Conservation (phyloP, 257 asterid species). For the Penstemon davidsonii region DNA sequence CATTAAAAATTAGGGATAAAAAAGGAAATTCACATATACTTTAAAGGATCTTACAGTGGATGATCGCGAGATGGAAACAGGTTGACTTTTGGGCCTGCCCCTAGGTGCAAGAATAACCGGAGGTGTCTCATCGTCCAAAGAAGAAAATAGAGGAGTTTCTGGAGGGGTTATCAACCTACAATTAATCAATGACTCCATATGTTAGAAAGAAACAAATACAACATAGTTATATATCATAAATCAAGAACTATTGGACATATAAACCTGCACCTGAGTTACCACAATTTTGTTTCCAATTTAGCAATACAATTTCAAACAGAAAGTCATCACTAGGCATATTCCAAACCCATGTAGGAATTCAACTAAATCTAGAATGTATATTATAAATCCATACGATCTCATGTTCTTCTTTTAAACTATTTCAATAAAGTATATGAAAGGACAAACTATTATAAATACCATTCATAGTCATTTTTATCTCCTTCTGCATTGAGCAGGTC, state of each 20-base stretch:
- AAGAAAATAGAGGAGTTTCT: conserved; percentile 88
- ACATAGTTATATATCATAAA: conserved; percentile 9
- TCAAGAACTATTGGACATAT: conserved; percentile 1
- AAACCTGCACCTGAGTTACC: conserved; percentile 21
- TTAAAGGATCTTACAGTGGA: conserved; percentile 58
- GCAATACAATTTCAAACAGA: conserved; percentile 4
- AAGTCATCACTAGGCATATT: conserved; percentile 9
- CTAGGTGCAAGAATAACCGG: conserved; percentile 53
- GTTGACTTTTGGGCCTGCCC: conserved; percentile 93
- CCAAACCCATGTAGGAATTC: background rate
- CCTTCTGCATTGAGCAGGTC: too few species aligned
- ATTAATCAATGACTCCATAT: conserved; percentile 24
- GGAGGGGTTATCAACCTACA: conserved; percentile 96
- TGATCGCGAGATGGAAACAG: conserved; percentile 79
- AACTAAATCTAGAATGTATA: conserved; percentile 18
- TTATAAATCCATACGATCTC: conserved; percentile 7
- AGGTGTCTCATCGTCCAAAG: conserved; percentile 80
- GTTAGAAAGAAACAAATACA: conserved; percentile 28
- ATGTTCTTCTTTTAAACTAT: conserved; percentile 7
- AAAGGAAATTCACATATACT: conserved; percentile 4
- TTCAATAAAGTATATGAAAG: too few species aligned
- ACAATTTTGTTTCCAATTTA: conserved; percentile 16
- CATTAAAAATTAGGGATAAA: conserved; percentile 15
- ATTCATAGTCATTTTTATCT: too few species aligned
- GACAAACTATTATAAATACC: too few species aligned